phyloP scores from a whole-genome alignment of 768 basidiomycete genomes.

The Tulasnella sp. region DNA sequence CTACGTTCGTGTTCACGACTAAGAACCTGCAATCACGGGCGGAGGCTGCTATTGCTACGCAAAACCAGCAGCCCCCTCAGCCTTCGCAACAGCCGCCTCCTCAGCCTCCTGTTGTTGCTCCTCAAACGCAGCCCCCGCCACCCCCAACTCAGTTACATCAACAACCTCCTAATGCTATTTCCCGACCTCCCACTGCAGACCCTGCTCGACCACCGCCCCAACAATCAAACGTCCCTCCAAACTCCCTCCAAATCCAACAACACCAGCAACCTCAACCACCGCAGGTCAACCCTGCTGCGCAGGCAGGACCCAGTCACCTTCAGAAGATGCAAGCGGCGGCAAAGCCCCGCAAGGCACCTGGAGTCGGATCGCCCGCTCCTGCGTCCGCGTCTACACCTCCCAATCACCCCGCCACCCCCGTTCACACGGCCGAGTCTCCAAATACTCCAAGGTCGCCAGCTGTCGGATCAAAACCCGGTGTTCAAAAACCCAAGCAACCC shows the following conservation, averaged over 20 bases:
- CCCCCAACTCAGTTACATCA: not conserved
- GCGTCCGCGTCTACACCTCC: slow-evolving; percentile 3
- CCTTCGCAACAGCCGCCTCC: not conserved
- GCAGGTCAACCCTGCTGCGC: not conserved
- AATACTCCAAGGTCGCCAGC: slow-evolving; percentile 10
- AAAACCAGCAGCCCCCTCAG: not conserved
- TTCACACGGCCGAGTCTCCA: not conserved
- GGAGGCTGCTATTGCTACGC: not conserved
- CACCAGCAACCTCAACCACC: slow-evolving; percentile 3
- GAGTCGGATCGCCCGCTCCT: not conserved
- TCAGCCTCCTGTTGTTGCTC: too few species aligned
- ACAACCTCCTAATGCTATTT: not conserved
- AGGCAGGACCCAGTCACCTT: not conserved
- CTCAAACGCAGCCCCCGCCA: not conserved
- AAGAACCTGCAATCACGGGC: not conserved
- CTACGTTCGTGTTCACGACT: not conserved
- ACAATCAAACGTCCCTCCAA: not conserved
- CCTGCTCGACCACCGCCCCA: not conserved
- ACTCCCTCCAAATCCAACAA: not conserved
- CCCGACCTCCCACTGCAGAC: slow-evolving; percentile 2
- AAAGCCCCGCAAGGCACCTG: not conserved
- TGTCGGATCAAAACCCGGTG: not conserved
- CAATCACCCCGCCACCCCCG: slow-evolving; percentile 6
- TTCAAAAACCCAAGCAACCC: not conserved
- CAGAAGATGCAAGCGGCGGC: not conserved